Percentiles rank a stretch among this genome's conserved stretches.
These are phyloP conservation scores for carrot (Daucus carota) DNA, from an alignment of 129 eudicot genomes.

Conservation along the genomic window DH1_v3.0 NC_030381.2:50144501-50145000, in stretches of 20 bases:
- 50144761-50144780: too few species aligned
- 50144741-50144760: not conserved
- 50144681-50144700: conserved; percentile 97
- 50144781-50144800: too few species aligned
- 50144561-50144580: conserved; percentile 62
- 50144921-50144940: too few species aligned
- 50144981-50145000: too few species aligned
- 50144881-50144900: too few species aligned
- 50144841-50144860: too few species aligned
- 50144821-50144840: too few species aligned
- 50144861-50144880: too few species aligned
- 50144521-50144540: conserved; percentile 8
- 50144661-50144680: conserved; percentile 88
- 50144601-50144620: conserved; percentile 96
- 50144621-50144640: conserved; percentile 84
- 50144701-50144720: conserved; percentile 60
- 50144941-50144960: too few species aligned
- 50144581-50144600: conserved; percentile 72
- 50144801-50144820: too few species aligned
- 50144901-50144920: too few species aligned
- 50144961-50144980: too few species aligned
- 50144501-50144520: conserved; percentile 5
- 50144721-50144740: not conserved
- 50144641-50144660: conserved; percentile 69
- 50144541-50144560: conserved; percentile 65